phyloP scores from a whole-genome alignment of 345 rosid genomes.

The Salix koriyanagi region DNA sequence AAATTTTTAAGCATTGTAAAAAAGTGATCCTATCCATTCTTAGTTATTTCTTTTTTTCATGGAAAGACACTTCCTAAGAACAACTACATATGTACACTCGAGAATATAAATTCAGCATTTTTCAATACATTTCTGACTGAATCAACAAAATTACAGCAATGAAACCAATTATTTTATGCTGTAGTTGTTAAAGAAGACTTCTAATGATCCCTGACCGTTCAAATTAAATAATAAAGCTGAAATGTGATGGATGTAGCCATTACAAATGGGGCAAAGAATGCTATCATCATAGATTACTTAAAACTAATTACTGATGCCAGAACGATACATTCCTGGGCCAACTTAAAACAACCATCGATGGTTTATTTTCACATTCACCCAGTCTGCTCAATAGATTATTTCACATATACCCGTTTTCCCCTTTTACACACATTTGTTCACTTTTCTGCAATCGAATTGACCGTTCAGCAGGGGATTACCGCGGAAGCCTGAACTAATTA shows the following conservation, averaged over 20 bases:
- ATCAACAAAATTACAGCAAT: neutral
- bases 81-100: neutral
- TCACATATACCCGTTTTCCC: neutral
- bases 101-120: too few species aligned
- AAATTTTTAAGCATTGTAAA: neutral
- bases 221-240: neutral
- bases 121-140: neutral
- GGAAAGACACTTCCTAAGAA: too few species aligned
- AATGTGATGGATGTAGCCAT: neutral
- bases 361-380: neutral
- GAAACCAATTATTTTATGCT: neutral
- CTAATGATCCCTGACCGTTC: neutral
- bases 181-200: neutral
- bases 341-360: neutral
- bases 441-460: neutral
- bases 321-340: neutral
- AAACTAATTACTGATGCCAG: neutral
- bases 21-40: neutral
- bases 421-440: neutral
- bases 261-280: neutral
- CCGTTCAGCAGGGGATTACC: neutral
- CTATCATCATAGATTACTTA: too few species aligned
- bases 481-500: neutral
- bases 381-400: neutral
- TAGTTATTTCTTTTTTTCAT: too few species aligned